Evolutionary conservation across 345 rosid genomes (phyloP).

Genomic region (Euphorbia tirucalli): DNA sequence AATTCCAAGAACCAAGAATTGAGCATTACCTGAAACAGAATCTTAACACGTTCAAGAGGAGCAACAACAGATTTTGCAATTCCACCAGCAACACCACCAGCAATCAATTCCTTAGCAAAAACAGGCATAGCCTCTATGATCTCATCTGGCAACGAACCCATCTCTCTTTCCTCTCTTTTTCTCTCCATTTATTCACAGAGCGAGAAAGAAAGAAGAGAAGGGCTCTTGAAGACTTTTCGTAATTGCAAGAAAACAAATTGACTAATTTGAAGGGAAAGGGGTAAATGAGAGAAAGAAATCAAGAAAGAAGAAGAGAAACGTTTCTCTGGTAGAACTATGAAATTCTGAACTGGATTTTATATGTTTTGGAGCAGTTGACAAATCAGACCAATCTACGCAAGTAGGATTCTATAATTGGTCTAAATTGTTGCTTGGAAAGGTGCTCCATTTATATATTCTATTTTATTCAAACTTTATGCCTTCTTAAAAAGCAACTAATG

Average conservation of each 20-base stretch:
- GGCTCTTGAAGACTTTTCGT: neutral
- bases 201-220: constrained; percentile 18
- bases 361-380: constrained; percentile 19
- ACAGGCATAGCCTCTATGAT: constrained; percentile 68
- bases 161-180: constrained; percentile 50
- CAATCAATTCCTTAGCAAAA: constrained; percentile 76
- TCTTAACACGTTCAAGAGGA: constrained; percentile 93
- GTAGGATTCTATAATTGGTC: neutral
- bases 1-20: neutral
- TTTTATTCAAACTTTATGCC: neutral
- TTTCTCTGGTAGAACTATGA: constrained; percentile 5
- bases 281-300: neutral
- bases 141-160: constrained; percentile 39
- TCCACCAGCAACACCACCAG: constrained; percentile 92
- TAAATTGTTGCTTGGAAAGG: too few relatives aligned
- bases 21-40: constrained; percentile 70
- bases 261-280: neutral
- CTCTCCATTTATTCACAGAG: constrained; percentile 35
- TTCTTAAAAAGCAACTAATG: neutral
- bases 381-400: constrained; percentile 11
- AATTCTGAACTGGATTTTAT: constrained; percentile 17
- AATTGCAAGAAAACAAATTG: neutral
- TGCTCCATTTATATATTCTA: neutral
- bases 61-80: constrained; percentile 82
- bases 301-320: constrained; percentile 25